Conservation (phyloP, 2,329 filamentous ascomycete genomes). For the Colletotrichum sp. region DNA sequence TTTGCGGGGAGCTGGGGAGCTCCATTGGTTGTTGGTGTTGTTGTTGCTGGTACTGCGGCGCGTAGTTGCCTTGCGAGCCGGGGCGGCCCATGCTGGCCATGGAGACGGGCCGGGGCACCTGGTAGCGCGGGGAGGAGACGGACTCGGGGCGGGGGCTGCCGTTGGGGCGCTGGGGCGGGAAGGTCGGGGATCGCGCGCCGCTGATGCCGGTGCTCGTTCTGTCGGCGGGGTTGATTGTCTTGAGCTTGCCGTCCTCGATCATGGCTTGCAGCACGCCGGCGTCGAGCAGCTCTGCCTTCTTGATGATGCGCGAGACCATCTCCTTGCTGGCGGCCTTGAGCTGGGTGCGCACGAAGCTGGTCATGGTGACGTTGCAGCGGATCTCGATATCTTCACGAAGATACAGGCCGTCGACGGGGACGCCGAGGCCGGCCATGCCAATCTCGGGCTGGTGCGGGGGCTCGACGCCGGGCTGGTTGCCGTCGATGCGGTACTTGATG, state of each 20-base stretch:
- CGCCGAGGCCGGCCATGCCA: constrained; percentile 62
- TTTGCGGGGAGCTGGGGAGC: constrained; percentile 21
- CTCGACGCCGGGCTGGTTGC: constrained; percentile 72
- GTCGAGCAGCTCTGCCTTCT: constrained; percentile 74
- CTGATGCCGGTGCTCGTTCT: constrained; percentile 38
- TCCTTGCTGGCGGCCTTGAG: constrained; percentile 70
- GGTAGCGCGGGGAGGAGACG: constrained; percentile 38
- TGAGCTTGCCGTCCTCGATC: constrained; percentile 69
- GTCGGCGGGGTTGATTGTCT: constrained; percentile 62
- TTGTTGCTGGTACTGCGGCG: constrained; percentile 22
- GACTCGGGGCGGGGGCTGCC: constrained; percentile 27
- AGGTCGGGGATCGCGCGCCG: constrained; percentile 9
- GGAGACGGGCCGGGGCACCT: constrained; percentile 40
- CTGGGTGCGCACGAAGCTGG: constrained; percentile 70
- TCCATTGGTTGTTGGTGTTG: constrained; percentile 21
- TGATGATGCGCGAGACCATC: constrained; percentile 72
- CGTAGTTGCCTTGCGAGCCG: constrained; percentile 17
- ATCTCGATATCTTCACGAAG: constrained; percentile 75
- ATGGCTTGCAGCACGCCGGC: constrained; percentile 70
- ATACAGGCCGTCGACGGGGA: constrained; percentile 69
- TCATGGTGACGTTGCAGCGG: constrained; percentile 70
- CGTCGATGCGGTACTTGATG: constrained; percentile 71
- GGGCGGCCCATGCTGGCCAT: constrained; percentile 31
- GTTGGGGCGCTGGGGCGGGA: not conserved
- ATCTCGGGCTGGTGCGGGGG: constrained; percentile 66